A percentile compares a stretch with the other conserved stretches of the same genome.
Evolutionary conservation across 2,329 filamentous ascomycete species (phyloP).

Genomic region (Hymenoscyphus fructigenus): DNA sequence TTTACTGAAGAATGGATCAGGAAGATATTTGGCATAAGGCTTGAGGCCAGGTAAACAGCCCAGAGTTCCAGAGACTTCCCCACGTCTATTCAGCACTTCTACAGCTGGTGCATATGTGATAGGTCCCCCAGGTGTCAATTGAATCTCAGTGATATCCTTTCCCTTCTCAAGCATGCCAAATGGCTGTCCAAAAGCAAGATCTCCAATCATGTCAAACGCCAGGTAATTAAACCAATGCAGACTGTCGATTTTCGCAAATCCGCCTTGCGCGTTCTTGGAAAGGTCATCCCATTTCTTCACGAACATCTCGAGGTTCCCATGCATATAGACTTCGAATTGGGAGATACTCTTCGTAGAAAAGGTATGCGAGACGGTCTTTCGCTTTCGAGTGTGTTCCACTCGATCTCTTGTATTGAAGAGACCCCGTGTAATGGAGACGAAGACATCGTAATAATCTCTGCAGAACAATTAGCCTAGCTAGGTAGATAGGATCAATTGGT

Average conservation of each 20-base stretch:
- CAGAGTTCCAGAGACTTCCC: slow-evolving; percentile 80
- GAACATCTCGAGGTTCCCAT: slow-evolving; percentile 73
- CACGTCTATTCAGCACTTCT: slow-evolving; percentile 83
- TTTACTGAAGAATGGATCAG: slow-evolving; percentile 77
- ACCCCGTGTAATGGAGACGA: slow-evolving; percentile 81
- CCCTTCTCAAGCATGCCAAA: slow-evolving; percentile 82
- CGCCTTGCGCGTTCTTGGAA: slow-evolving; percentile 41
- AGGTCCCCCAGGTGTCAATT: slow-evolving; percentile 56
- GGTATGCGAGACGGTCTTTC: slow-evolving; percentile 84
- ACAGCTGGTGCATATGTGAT: slow-evolving; percentile 75
- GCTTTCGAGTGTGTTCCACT: slow-evolving; percentile 80
- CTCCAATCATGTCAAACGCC: slow-evolving; percentile 54
- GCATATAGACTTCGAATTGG: slow-evolving; percentile 89
- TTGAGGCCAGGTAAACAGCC: slow-evolving; percentile 73
- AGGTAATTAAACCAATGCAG: slow-evolving; percentile 77
- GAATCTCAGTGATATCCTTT: slow-evolving; percentile 73
- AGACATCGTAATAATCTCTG: slow-evolving; percentile 88
- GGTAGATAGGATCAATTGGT: neutral
- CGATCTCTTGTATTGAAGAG: slow-evolving; percentile 89
- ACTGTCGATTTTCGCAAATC: slow-evolving; percentile 66
- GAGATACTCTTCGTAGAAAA: slow-evolving; percentile 79
- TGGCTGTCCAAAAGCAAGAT: slow-evolving; percentile 70
- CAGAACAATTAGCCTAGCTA: slow-evolving; percentile 10
- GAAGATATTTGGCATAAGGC: slow-evolving; percentile 76
- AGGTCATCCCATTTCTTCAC: slow-evolving; percentile 71